Percentiles rank a stretch among this genome's conserved stretches.
Conservation (phyloP, 176 grass and related monocot species). For the maize (Zea mays) region Zm-B73-REFERENCE-NAM-5.0 NC_050101.1:168008001-168008500, state of each 20-base stretch:
- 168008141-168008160: neutral
- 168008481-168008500: neutral
- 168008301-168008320: too few relatives aligned
- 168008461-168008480: constrained; percentile 42
- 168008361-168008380: constrained; percentile 2
- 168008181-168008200: neutral
- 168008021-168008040: neutral
- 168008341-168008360: neutral
- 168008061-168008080: neutral
- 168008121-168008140: too few relatives aligned
- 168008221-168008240: neutral
- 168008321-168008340: neutral
- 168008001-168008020: constrained; percentile 24
- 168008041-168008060: neutral
- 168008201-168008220: neutral
- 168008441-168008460: constrained; percentile 31
- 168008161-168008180: neutral
- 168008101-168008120: too few relatives aligned
- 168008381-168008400: neutral
- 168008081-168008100: neutral
- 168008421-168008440: neutral
- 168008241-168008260: too few relatives aligned
- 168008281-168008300: too few relatives aligned
- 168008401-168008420: neutral
- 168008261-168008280: too few relatives aligned